These are phyloP conservation scores for Cystobasidium sp. DNA, from an alignment of 1,284 basidiomycete genomes.

Conservation along the genomic window DNA sequence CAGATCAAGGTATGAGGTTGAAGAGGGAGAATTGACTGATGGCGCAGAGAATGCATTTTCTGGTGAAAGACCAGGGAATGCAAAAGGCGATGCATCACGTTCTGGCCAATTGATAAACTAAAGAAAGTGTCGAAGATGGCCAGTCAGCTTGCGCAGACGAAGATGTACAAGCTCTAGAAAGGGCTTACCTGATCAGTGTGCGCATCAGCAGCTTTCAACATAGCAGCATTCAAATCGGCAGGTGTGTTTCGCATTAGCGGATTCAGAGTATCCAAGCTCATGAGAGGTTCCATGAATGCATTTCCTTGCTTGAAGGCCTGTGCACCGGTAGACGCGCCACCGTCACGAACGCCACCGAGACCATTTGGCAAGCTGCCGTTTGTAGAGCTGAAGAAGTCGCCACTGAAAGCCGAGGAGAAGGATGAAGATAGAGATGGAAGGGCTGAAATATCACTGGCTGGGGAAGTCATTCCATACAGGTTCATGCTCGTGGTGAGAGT, in stretches of 20 bases:
- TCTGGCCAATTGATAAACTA: constrained; percentile 41
- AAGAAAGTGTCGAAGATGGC: neutral
- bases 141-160: neutral
- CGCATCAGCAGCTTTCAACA: constrained; percentile 25
- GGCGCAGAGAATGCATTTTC: constrained; percentile 13
- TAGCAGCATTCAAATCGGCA: neutral
- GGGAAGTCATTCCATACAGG: neutral
- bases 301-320: constrained; percentile 31
- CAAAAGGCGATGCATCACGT: constrained; percentile 13
- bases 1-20: constrained; percentile 25
- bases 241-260: neutral
- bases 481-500: constrained; percentile 16
- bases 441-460: constrained; percentile 6
- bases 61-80: constrained; percentile 22
- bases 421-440: constrained; percentile 37
- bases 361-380: neutral
- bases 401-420: constrained; percentile 26
- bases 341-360: neutral
- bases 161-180: neutral
- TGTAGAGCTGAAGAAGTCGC: constrained; percentile 3
- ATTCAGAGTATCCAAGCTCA: neutral
- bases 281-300: constrained; percentile 24
- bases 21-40: constrained; percentile 1
- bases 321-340: neutral
- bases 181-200: constrained; percentile 33